Evolutionary conservation across 2,329 filamentous ascomycete genomes (phyloP).

Genomic region (Colletotrichum theobromicola): DNA sequence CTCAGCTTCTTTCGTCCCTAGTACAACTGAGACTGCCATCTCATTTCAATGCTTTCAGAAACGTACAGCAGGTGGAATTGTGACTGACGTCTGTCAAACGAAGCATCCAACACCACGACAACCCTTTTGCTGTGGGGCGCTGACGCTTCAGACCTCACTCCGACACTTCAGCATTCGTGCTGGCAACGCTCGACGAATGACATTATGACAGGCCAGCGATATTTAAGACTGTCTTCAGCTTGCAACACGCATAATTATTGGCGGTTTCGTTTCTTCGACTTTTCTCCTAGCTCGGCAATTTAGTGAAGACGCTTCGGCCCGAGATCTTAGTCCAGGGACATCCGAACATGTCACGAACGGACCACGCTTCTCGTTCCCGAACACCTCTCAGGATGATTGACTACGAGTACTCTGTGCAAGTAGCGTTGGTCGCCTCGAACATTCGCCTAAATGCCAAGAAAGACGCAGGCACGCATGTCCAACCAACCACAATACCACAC

Average conservation of each 20-base stretch:
- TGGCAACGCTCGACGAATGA: not conserved
- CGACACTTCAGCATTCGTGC: not conserved
- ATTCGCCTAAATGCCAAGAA: not conserved
- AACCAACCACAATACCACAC: not conserved
- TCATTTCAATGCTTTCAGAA: not conserved
- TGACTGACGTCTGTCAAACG: not conserved
- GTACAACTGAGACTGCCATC: not conserved
- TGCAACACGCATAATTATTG: not conserved
- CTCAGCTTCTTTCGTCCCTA: not conserved
- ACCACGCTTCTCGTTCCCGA: not conserved
- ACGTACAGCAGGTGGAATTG: not conserved
- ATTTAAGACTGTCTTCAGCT: not conserved
- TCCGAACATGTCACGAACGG: not conserved
- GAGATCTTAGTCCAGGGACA: not conserved
- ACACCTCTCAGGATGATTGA: not conserved
- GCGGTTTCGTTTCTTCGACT: rapidly evolving
- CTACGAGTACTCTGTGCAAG: not conserved
- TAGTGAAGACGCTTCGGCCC: not conserved
- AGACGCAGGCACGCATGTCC: not conserved
- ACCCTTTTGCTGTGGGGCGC: not conserved
- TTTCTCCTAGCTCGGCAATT: not conserved
- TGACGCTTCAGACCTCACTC: not conserved
- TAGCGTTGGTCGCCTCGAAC: not conserved
- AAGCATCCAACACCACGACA: not conserved
- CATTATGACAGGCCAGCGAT: rapidly evolving